phyloP scores from a whole-genome alignment of 1,139 yeast species.

The Taphrina wiesneri region DNA sequence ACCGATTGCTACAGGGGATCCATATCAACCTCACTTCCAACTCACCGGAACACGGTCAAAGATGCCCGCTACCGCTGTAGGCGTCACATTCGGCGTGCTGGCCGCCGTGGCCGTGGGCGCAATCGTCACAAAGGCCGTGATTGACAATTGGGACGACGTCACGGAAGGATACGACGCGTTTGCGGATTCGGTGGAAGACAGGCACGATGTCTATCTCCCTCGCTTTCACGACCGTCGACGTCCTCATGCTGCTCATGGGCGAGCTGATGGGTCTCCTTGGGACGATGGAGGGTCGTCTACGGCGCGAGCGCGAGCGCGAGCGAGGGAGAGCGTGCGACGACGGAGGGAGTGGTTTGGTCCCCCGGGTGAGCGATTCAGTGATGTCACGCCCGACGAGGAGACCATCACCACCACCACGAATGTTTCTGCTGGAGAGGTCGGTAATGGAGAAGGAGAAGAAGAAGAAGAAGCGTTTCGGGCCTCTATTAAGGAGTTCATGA shows the following conservation, averaged over 20 bases:
- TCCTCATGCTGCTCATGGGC: background rate
- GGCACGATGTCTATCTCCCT: slow-evolving; percentile 1
- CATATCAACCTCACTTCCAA: too few relatives aligned
- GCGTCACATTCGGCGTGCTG: slow-evolving; percentile 3
- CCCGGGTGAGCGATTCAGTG: background rate
- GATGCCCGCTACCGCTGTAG: slow-evolving; percentile 3
- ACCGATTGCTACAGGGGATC: too few relatives aligned
- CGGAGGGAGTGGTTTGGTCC: background rate
- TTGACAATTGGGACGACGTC: slow-evolving; percentile 17
- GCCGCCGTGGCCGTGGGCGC: slow-evolving; percentile 13
- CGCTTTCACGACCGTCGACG: background rate
- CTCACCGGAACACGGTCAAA: too few relatives aligned
- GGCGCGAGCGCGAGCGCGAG: background rate
- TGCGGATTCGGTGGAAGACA: slow-evolving; percentile 5
- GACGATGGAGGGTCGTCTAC: background rate
- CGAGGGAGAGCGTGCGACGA: background rate
- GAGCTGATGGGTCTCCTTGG: background rate
- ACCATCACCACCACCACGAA: background rate
- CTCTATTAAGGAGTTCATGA: background rate
- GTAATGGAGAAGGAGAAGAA: background rate
- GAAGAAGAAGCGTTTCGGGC: background rate
- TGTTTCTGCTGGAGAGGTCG: background rate
- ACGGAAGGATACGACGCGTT: slow-evolving; percentile 3
- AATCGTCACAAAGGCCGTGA: background rate
- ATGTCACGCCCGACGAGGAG: background rate